A percentile compares a stretch with the other conserved stretches of the same genome.
phyloP scores from a whole-genome alignment of 176 grass and related monocot genomes.

The Oryza brachyantha region DNA sequence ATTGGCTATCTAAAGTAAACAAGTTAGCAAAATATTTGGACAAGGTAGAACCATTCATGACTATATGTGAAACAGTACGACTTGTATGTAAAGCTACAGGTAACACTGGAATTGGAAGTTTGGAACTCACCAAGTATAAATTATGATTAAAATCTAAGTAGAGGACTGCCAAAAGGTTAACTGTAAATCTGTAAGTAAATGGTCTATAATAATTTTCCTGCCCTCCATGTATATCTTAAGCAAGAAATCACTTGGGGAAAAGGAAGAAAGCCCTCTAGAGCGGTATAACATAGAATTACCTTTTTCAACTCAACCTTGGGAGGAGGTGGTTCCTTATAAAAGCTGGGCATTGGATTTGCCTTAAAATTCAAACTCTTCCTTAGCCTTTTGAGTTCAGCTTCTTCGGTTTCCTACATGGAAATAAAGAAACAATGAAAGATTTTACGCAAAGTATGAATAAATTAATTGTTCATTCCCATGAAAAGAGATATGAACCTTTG shows the following conservation, averaged over 20 bases:
- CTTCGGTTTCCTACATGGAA: constrained; percentile 52
- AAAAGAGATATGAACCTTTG: constrained; percentile 43
- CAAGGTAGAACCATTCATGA: neutral
- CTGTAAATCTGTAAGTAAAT: neutral
- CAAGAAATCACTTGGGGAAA: neutral
- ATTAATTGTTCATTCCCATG: constrained; percentile 11
- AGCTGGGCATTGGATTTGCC: constrained; percentile 59
- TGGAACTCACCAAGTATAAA: neutral
- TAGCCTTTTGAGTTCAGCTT: constrained; percentile 54
- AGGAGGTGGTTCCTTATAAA: constrained; percentile 63
- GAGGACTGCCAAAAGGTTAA: neutral
- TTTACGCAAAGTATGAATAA: neutral
- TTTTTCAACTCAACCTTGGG: constrained; percentile 66
- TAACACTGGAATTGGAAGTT: constrained; percentile 6
- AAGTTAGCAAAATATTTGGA: neutral
- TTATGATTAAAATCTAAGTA: constrained; percentile 9
- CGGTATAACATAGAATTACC: constrained; percentile 30
- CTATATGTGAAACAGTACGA: neutral
- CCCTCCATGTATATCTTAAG: neutral
- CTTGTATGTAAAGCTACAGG: neutral
- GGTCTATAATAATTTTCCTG: neutral
- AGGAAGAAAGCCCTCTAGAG: neutral
- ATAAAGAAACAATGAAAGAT: constrained; percentile 17
- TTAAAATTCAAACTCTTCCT: constrained; percentile 66
- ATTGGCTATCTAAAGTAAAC: neutral